Base-by-base conservation (phyloP, 2,329 filamentous ascomycete species). In the Colletotrichum gigasporum region DNA sequence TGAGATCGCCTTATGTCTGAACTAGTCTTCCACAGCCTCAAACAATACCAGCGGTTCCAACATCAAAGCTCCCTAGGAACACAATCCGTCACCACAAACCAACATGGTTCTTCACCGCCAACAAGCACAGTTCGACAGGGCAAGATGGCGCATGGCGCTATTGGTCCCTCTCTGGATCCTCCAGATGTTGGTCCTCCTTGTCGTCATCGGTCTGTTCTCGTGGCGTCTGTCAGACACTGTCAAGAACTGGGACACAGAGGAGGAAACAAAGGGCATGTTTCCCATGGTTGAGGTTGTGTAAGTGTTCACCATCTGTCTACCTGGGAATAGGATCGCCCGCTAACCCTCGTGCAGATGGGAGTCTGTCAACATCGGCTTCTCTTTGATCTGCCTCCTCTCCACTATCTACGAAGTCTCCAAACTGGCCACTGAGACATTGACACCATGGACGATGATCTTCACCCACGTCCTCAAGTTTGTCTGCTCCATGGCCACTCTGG, bases 401-500 rank as follows among this genome's bases (percentile, higher is more conserved):
- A 84, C 79, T 12, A 72, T 82, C 41, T 69, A 83, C 62, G 82
- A 85, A 66, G 77, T 86, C 30, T 79, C 76, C 42, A 81, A 76
- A 67, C 81, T 78, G 61, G 76, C 79, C 48, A 76, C 79, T 28
- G 83, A 87, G 71, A 78, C 80, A 1, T 71, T 88, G 56, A 87
- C 85, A 10, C 85, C 85, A 2, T 82, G 85, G 72, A 81, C 80
- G 5, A 80, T 88, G 76, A 73, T 87, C 3, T 81, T 83, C 66
- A 81, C 80, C 16, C 82, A 85, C 63, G 72, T 82, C 60, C 67
- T 87, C 69, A 87, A 86, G 68, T 66, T 83, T 42, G 77, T 80
- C 0, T 79, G 84, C 18, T 78, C 83, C 0, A 67, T 75, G 6
- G 79, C 79, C 34, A 82, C 84, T 24, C 74, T 87, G 22, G 81